phyloP scores from a whole-genome alignment of 2,329 filamentous ascomycete genomes.

The Scedosporium apiospermum region DNA sequence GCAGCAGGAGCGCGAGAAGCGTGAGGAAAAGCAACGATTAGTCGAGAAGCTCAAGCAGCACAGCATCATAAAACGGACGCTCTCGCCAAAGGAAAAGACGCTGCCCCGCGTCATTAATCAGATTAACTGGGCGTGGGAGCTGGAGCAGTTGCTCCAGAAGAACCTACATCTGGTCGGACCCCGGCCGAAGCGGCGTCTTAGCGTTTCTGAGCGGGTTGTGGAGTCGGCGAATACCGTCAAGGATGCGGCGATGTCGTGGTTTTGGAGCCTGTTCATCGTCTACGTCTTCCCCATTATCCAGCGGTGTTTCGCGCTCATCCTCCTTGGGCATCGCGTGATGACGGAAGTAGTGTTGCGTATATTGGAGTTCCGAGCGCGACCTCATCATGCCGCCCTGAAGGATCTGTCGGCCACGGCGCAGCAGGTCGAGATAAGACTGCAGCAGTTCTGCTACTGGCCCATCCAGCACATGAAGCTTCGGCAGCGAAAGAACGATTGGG shows the following conservation, averaged over 20 bases:
- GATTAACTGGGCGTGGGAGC: conserved; percentile 91
- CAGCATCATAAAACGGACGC: conserved; percentile 66
- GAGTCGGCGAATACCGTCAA: conserved; percentile 84
- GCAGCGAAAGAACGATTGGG: conserved; percentile 86
- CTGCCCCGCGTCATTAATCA: conserved; percentile 79
- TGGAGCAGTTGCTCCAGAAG: conserved; percentile 76
- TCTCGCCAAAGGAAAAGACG: conserved; percentile 74
- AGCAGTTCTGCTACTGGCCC: conserved; percentile 99
- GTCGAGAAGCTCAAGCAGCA: conserved; percentile 84
- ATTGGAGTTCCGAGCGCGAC: conserved; percentile 75
- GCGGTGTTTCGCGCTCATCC: conserved; percentile 61
- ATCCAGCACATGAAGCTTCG: conserved; percentile 89
- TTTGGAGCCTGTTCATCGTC: conserved; percentile 61
- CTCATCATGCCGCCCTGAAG: conserved; percentile 76
- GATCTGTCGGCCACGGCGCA: conserved; percentile 95
- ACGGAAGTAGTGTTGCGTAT: conserved; percentile 72
- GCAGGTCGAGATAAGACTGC: conserved; percentile 90
- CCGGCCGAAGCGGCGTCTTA: conserved; percentile 72
- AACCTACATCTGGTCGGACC: conserved; percentile 81
- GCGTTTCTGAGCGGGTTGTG: conserved; percentile 88
- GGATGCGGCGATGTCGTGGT: conserved; percentile 58
- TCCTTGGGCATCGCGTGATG: conserved; percentile 70
- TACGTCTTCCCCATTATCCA: conserved; percentile 74
- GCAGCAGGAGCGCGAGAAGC: conserved; percentile 46
- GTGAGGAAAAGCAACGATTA: conserved; percentile 54